A percentile compares a stretch with the other conserved stretches of the same genome.
phyloP scores from a whole-genome alignment of 805 yeast species.

The Dipodascus albidus region DNA sequence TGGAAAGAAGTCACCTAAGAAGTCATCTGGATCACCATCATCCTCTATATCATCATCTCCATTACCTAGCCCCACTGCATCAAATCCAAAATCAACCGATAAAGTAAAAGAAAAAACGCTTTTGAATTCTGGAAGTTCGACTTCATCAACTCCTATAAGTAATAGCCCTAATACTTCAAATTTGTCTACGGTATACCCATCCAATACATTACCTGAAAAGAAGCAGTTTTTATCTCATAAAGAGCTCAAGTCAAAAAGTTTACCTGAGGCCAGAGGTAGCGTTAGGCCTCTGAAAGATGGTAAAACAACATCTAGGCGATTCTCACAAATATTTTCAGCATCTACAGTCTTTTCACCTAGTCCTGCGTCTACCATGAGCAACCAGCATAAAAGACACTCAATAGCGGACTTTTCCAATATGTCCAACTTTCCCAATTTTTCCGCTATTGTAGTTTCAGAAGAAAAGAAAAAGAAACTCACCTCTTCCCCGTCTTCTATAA shows the following conservation, averaged over 20 bases:
- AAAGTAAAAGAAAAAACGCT: background rate
- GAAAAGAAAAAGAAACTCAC: background rate
- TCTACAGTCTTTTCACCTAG: background rate
- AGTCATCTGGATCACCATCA: background rate
- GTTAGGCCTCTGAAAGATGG: too few relatives aligned
- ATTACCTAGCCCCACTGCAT: background rate
- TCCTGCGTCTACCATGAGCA: background rate
- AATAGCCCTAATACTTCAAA: background rate
- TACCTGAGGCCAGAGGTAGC: too few relatives aligned
- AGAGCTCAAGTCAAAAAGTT: too few relatives aligned
- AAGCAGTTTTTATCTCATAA: too few relatives aligned
- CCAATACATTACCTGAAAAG: background rate
- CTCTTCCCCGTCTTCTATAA: background rate
- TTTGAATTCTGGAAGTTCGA: background rate
- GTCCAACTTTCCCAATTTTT: background rate
- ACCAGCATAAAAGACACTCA: background rate
- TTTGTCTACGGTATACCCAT: background rate
- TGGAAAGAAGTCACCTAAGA: slow-evolving; percentile 5
- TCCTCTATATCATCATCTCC: background rate
- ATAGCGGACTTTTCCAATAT: background rate
- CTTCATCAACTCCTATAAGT: background rate
- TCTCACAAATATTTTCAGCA: too few relatives aligned
- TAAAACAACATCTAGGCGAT: background rate
- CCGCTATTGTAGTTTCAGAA: background rate
- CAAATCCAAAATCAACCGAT: background rate